Conservation (phyloP, 1,284 basidiomycete species). For the Anthracocystis walkeri region DNA sequence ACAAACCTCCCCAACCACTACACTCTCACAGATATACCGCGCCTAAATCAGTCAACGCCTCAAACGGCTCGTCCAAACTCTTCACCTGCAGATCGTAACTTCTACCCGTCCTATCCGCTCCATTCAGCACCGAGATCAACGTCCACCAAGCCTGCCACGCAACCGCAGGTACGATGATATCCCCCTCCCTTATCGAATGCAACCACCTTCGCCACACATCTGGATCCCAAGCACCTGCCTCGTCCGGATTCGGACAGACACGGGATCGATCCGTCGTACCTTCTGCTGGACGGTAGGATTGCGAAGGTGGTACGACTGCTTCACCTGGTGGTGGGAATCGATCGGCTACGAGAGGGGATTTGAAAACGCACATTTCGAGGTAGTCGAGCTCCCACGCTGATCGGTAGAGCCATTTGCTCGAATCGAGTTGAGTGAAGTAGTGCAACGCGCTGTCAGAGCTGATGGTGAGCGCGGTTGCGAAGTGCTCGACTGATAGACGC, state of each 20-base stretch:
- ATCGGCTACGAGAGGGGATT: constrained; percentile 51
- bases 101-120: constrained; percentile 60
- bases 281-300: constrained; percentile 41
- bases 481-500: constrained; percentile 49
- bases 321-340: constrained; percentile 63
- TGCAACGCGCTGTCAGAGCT: constrained; percentile 50
- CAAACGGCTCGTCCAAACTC: constrained; percentile 56
- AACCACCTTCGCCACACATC: constrained; percentile 61
- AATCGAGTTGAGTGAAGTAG: constrained; percentile 49
- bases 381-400: constrained; percentile 69
- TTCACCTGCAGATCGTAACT: constrained; percentile 65
- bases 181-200: constrained; percentile 46
- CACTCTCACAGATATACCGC: constrained; percentile 54
- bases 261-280: constrained; percentile 41
- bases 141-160: constrained; percentile 69
- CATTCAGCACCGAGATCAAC: constrained; percentile 64
- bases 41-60: constrained; percentile 48
- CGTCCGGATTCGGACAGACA: constrained; percentile 59
- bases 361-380: constrained; percentile 65
- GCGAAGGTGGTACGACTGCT: constrained; percentile 37
- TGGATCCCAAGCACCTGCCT: constrained; percentile 52
- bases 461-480: constrained; percentile 58
- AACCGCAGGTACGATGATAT: constrained; percentile 61
- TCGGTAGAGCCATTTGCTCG: constrained; percentile 45
- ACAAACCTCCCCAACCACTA: too few species aligned